Evolutionary conservation across 73 alveolate species (phyloP).

Genomic region (Uronychia setigera): DNA sequence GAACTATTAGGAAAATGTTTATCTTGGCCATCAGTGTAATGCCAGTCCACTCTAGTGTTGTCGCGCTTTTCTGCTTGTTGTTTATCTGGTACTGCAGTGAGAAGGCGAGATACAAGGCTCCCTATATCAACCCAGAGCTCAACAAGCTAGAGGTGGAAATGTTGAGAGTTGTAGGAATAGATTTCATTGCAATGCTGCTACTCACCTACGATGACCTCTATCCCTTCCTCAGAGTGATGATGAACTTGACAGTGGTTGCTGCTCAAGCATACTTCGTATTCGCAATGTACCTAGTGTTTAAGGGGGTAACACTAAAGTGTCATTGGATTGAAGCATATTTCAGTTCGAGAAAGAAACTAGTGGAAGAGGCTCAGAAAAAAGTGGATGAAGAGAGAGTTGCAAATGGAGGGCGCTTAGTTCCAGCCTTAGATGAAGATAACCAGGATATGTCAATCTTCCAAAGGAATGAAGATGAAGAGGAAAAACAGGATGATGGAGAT

Average conservation of each 20-base stretch:
- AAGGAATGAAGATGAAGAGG: too few relatives aligned
- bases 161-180: not conserved
- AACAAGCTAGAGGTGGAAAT: not conserved
- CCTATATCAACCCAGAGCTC: constrained; percentile 1
- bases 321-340: too few relatives aligned
- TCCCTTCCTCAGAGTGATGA: not conserved
- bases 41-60: not conserved
- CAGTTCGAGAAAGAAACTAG: too few relatives aligned
- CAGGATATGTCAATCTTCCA: too few relatives aligned
- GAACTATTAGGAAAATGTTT: not conserved
- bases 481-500: too few relatives aligned
- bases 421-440: too few relatives aligned
- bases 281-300: too few relatives aligned
- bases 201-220: not conserved
- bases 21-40: not conserved
- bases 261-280: not conserved
- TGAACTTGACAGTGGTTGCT: not conserved
- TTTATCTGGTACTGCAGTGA: not conserved
- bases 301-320: too few relatives aligned
- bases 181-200: not conserved
- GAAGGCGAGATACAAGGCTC: not conserved
- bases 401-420: too few relatives aligned
- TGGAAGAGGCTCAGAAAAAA: too few relatives aligned
- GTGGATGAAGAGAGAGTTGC: too few relatives aligned
- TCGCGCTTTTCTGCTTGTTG: not conserved